Conservation (phyloP, 1,284 basidiomycete species). For the Xanthoconium separans region DNA sequence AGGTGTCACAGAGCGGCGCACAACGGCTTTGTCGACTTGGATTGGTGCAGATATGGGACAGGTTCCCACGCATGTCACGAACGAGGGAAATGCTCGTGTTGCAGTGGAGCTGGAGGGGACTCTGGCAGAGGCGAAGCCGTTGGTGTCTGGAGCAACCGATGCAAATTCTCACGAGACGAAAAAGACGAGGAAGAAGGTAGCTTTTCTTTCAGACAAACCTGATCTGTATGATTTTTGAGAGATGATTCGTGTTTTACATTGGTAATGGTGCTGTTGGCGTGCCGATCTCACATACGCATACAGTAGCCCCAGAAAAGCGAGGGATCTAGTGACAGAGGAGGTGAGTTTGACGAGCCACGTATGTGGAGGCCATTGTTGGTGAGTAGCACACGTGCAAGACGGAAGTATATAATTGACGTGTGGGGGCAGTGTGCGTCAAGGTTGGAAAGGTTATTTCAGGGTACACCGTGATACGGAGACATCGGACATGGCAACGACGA, state of each 20-base stretch:
- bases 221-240: slow-evolving; percentile 57
- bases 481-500: slow-evolving; percentile 12
- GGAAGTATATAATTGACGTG: neutral
- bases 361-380: neutral
- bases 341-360: no score
- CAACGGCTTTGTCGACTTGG: slow-evolving; percentile 48
- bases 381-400: neutral
- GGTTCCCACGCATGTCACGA: slow-evolving; percentile 15
- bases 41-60: slow-evolving; percentile 23
- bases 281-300: neutral
- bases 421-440: neutral
- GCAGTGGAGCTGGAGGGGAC: slow-evolving; percentile 28
- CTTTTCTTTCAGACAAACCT: slow-evolving; percentile 64
- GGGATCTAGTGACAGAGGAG: no score
- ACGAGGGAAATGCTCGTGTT: slow-evolving; percentile 18
- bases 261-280: no score
- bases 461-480: neutral
- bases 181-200: slow-evolving; percentile 66
- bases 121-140: slow-evolving; percentile 3
- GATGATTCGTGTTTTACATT: neutral
- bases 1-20: slow-evolving; percentile 83
- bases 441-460: slow-evolving; percentile 3
- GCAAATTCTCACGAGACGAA: slow-evolving; percentile 34
- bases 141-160: slow-evolving; percentile 1
- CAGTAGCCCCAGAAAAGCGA: no score